Conservation (phyloP, 495 filamentous ascomycete genomes). For the Penicillium cosmopolitanum region DNA sequence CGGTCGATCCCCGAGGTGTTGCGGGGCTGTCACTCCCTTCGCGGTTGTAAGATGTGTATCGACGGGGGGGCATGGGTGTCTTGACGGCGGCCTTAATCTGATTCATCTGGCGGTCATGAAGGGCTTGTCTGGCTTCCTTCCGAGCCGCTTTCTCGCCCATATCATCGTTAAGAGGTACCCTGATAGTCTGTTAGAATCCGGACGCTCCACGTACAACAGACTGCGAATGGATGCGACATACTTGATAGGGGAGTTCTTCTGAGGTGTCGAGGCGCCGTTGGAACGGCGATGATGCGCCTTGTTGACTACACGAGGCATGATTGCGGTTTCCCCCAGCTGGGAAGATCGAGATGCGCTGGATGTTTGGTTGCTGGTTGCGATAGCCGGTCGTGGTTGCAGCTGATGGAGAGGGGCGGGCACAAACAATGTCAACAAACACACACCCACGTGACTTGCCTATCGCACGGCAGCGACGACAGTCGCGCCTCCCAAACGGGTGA, state of each 20-base stretch:
- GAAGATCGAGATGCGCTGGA: slow-evolving; percentile 21
- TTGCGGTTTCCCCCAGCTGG: slow-evolving; percentile 40
- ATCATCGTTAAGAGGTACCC: slow-evolving; percentile 96
- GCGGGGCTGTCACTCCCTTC: slow-evolving; percentile 66
- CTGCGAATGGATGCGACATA: slow-evolving; percentile 41
- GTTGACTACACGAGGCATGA: slow-evolving; percentile 76
- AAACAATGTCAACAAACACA: slow-evolving; percentile 47
- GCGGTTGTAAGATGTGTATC: slow-evolving; percentile 62
- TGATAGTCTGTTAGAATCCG: slow-evolving; percentile 29
- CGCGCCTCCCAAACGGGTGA: neutral
- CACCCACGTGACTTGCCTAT: slow-evolving; percentile 12
- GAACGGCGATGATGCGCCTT: slow-evolving; percentile 53
- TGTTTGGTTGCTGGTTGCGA: slow-evolving; percentile 1
- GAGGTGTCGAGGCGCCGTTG: slow-evolving; percentile 59
- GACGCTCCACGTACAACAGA: neutral
- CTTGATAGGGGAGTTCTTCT: slow-evolving; percentile 70
- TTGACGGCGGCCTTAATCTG: slow-evolving; percentile 85
- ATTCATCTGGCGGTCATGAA: slow-evolving; percentile 89
- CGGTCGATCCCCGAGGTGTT: slow-evolving; percentile 59
- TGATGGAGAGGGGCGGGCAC: slow-evolving; percentile 21
- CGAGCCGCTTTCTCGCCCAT: slow-evolving; percentile 87
- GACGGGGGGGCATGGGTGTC: slow-evolving; percentile 73
- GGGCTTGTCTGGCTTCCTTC: slow-evolving; percentile 82
- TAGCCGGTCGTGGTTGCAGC: slow-evolving; percentile 19
- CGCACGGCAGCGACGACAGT: slow-evolving; percentile 13